Evolutionary conservation across 78 protist species (phyloP).

Genomic region (Mastigamoeba balamuthi): DNA sequence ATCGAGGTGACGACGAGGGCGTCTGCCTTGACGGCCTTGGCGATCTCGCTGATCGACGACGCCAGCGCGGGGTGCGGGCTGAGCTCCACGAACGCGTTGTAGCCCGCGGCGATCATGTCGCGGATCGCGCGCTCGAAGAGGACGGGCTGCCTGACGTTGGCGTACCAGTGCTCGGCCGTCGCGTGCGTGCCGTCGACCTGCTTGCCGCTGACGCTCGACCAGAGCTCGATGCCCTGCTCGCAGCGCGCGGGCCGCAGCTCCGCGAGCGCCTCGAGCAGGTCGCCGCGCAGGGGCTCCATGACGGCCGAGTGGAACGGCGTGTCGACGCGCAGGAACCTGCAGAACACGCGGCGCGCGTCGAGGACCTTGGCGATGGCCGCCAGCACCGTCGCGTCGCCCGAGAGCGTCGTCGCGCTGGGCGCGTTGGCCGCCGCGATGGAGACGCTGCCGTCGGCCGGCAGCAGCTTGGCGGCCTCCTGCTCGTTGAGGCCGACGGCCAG

Average conservation of each 20-base stretch:
- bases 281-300: background rate
- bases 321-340: background rate
- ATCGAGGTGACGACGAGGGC: too few relatives aligned
- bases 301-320: background rate
- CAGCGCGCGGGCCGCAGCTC: background rate
- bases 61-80: background rate
- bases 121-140: background rate
- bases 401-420: background rate
- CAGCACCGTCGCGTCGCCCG: background rate
- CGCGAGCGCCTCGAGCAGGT: background rate
- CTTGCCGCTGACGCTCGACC: background rate
- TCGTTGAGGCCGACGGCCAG: constrained; percentile 10
- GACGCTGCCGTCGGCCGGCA: background rate
- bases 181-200: background rate
- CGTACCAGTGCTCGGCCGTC: background rate
- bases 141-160: background rate
- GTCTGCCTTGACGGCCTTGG: too few relatives aligned
- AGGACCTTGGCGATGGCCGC: background rate
- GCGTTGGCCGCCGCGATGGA: background rate
- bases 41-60: too few relatives aligned
- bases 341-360: background rate
- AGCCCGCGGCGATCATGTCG: background rate
- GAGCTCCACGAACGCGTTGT: background rate
- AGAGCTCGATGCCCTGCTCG: background rate
- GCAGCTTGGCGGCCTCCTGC: background rate